Conservation (phyloP, 2,329 filamentous ascomycete genomes). For the Cercospora sp. region DNA sequence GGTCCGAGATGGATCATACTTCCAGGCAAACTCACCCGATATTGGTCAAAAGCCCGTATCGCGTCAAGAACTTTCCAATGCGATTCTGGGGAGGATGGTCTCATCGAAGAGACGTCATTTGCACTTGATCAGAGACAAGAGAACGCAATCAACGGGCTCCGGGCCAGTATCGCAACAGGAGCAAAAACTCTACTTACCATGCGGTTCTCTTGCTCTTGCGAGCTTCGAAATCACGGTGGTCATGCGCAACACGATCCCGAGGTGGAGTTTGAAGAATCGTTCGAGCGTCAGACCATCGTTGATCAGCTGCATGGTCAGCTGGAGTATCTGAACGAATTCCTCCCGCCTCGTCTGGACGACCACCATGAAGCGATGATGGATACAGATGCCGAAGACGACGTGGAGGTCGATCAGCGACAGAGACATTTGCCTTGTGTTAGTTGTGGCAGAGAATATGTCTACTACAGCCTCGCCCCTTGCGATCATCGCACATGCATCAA, state of each 20-base stretch:
- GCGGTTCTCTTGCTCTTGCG: neutral
- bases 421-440: too few species aligned
- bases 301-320: too few species aligned
- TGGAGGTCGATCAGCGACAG: too few species aligned
- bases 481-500: constrained; percentile 8
- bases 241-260: neutral
- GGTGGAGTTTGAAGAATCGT: neutral
- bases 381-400: too few species aligned
- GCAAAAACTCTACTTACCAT: neutral
- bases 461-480: constrained; percentile 6
- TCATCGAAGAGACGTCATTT: too few species aligned
- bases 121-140: neutral
- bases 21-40: neutral
- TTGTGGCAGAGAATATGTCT: too few species aligned
- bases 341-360: too few species aligned
- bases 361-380: too few species aligned
- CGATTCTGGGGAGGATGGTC: too few species aligned
- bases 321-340: too few species aligned
- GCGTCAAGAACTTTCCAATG: constrained; percentile 8
- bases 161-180: neutral
- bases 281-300: too few species aligned
- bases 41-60: neutral
- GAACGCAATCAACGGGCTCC: neutral
- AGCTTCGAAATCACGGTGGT: neutral
- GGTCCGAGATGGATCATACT: constrained; percentile 5